Evolutionary conservation across 2,329 filamentous ascomycete genomes (phyloP), one percentile per base, ranked within the genome.

Genomic region (Exserohilum rostratum): DNA sequence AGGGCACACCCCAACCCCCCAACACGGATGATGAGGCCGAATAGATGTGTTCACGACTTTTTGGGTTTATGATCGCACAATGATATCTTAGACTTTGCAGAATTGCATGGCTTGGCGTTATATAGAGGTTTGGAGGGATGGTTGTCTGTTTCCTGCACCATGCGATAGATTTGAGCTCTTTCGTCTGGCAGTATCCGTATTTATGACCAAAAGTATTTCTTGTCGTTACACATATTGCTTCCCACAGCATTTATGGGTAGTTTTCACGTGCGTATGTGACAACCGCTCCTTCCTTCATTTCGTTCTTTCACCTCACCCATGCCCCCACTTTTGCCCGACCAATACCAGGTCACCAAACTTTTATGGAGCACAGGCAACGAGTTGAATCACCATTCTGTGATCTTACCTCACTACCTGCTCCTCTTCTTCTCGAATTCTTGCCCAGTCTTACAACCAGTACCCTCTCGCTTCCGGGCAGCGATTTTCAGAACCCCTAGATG

Each of bases 21-120:
- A 74, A 77, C 57, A 75, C 74, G 2, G 75, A 77, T 53, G 75
- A 77, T 51, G 75, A 77, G 55, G 75, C 72, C 51, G 65, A 74
- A 39, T 70, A 69, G 44, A 67, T 47, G 49, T 47, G 27, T 50
- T 51, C 30, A 47, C 42, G 46, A 44, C 44, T 53, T 40, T 53
- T 57, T 52, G 44, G 54, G 31, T 33, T 55, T 31, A 37, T 7
- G 43, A 52, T 47, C 33, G 55, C 47, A 55, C 54, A 34, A 53
- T 44, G 39, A 50, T 54, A 57, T 55, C 53, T 55, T 55, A 55
- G 53, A 55, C 46, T 49, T 45, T 51, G 50, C 54, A 58, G 44
- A 59, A 37, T 56, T 65, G 62, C 61, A 62, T 66, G 53, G 61
- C 48, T 55, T 31, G 61, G 63, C 60, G 60, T 65, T 65, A 37